Evolutionary conservation across 2,329 filamentous ascomycete genomes (phyloP), one percentile per base, ranked within the genome.

Genomic region (Cordyceps sp.): DNA sequence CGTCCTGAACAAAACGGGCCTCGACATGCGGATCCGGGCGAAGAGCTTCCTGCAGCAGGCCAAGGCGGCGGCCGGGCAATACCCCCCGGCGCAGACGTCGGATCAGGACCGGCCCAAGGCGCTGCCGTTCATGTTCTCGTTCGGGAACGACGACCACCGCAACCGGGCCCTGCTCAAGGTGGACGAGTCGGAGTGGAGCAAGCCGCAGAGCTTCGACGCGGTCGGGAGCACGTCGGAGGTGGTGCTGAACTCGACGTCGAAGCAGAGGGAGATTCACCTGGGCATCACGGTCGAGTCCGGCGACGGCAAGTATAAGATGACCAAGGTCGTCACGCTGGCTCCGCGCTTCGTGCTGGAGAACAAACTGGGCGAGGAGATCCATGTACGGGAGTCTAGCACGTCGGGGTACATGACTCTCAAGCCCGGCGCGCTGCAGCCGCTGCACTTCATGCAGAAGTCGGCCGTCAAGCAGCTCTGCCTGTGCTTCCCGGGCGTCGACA

Each of bases 291-390:
- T 98, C 20, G 74, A 82, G 36, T 79, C 92, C 36, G 90, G 90
- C 10, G 80, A 93, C 46, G 90, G 90, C 45, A 98, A 98, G 56
- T 98, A 96, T 62, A 96, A 93, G 54, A 65, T 98, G 62, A 92
- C 84, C 14, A 96, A 93, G 58, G 80, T 94, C 10, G 82, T 98
- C 18, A 94, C 86, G 1, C 70, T 98, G 26, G 77, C 90, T 0
- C 90, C 92, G 18, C 73, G 90, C 17, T 98, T 93, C 47, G 78
- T 98, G 33, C 63, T 98, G 41, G 86, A 93, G 53, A 98, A 94
- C 60, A 88, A 85, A 54, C 66, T 94, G 33, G 76, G 70, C 19
- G 88, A 98, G 49, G 81, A 90, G 35, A 71, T 98, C 37, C 75
- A 90, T 44, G 78, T 94, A 19, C 76, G 90, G 26, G 90, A 98